Evolutionary conservation across 176 grass and related monocot species (phyloP), one percentile per base, ranked within the genome.

Genomic region (Avena insularis): DNA sequence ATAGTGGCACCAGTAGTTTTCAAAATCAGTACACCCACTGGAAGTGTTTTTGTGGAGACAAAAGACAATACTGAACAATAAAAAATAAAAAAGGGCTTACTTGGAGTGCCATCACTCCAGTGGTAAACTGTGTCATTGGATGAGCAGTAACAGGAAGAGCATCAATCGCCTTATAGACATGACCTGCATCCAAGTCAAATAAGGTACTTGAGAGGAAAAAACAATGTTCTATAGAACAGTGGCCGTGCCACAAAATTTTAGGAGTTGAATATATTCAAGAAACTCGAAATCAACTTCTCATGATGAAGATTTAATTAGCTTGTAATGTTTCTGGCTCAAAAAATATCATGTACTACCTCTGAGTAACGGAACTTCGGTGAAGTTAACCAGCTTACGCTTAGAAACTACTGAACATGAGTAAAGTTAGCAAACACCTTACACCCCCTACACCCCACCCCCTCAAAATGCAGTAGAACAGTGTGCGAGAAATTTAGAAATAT

Each of bases 21-120:
- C 15, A 8, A 68, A 67, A 16, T 35, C 46, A 20, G 47, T 68
- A 81, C 33, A 67, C 55, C 27, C 67, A n/a, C 16, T 55, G 47
- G 4, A 90, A 73, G 19, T 29, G 17, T 35, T 20, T 46, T 73
- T 56, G 47, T 56, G 47, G 20, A 50, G 2, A 85, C 68, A 89
- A 38, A 29, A 60, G 56, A 48, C 6, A 46, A 51, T 33, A 90
- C 2, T 3, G 23, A 20, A 56, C 16, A 77, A 59, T 1, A 21
- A 8, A 71, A 63, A 17, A 68, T 46, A 43, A 72, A 64, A 71
- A 5, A 77, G 10, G 66, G 66, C 79, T 64, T 83, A 93, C 97
- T 92, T 99, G 97, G 85, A 99, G 97, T 58, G 92, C 94, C 97
- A 99, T 99, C 46, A 99, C 94, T 70, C 93, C 97, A 75, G 92